Conservation (phyloP, 2,329 filamentous ascomycete species). For the Trichoderma sp. region DNA sequence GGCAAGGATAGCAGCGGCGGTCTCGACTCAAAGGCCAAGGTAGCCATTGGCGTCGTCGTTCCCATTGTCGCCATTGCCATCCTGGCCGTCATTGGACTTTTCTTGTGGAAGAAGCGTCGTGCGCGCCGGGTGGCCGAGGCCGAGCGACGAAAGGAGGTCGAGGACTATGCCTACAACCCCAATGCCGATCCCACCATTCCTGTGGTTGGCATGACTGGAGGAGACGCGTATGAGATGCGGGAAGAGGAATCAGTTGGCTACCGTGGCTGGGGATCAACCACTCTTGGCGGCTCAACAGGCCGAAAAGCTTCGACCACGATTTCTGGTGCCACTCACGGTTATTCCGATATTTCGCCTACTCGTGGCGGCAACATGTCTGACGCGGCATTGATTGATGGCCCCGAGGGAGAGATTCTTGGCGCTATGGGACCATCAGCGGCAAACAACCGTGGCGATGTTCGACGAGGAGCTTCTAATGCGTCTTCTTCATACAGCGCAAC, state of each 20-base stretch:
- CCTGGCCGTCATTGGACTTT: slow-evolving; percentile 71
- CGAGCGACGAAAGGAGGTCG: slow-evolving; percentile 88
- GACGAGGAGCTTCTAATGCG: slow-evolving; percentile 88
- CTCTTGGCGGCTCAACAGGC: slow-evolving; percentile 62
- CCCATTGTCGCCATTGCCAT: slow-evolving; percentile 86
- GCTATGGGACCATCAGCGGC: slow-evolving; percentile 72
- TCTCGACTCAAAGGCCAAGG: slow-evolving; percentile 65
- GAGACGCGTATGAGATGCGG: slow-evolving; percentile 68
- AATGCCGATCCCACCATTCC: slow-evolving; percentile 84
- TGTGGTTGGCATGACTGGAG: slow-evolving; percentile 47
- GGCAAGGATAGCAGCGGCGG: slow-evolving; percentile 17
- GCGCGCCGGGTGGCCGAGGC: slow-evolving; percentile 81
- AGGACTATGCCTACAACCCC: slow-evolving; percentile 97
- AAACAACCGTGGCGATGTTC: slow-evolving; percentile 69
- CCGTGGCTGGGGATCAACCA: slow-evolving; percentile 88
- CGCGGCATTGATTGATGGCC: slow-evolving; percentile 54
- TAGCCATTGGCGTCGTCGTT: slow-evolving; percentile 90
- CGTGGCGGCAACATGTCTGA: slow-evolving; percentile 65
- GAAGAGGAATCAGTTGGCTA: slow-evolving; percentile 79
- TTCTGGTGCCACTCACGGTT: slow-evolving; percentile 69
- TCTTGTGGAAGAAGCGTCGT: slow-evolving; percentile 87
- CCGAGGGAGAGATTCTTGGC: slow-evolving; percentile 79
- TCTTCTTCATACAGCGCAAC: slow-evolving; percentile 92
- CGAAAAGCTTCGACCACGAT: slow-evolving; percentile 88
- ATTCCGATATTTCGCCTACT: slow-evolving; percentile 73